Evolutionary conservation across 495 filamentous ascomycete genomes (phyloP), one percentile per base, ranked within the genome.

Genomic region (Aspergillus bridgeri): DNA sequence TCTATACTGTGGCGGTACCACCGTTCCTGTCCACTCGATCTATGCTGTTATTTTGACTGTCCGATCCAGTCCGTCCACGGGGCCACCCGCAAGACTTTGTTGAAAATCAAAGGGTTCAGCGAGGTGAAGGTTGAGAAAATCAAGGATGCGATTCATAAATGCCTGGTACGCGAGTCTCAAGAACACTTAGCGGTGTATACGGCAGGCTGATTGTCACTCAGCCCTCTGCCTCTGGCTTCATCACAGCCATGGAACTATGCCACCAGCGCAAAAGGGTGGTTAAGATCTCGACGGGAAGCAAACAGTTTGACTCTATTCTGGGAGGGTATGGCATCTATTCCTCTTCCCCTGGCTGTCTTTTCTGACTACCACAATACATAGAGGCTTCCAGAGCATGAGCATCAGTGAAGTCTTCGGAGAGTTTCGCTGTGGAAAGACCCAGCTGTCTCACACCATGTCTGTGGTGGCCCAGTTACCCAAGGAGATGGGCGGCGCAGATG

Each of bases 41-140:
- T 21, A n/a, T 46, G 3, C 42, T 22, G 22, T 25, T 11, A 27
- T 47, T 57, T 56, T 55, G 21, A 56, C 21, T 50, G 51, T 24
- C 53, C 11, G 21, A 21, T 6, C 46, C 51, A 88, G 88, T 82
- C 84, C 47, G 83, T 90, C 42, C 81, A 88, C 61, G 75, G 80
- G 18, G 83, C 86, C 18, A 89, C 86, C 6, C 79, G 85, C 42
- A 83, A 79, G 59, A 85, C 76, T 25, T 77, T 91, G 29, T 69
- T 86, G 55, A 90, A 87, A 67, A 89, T 91, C 67, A 89, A 88
- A 66, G 89, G 89, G 6, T 90, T 91, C 71, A 90, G 86, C 54
- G 89, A 92, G 65, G 78, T 86, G 64, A 91, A 91, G 69, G 89
- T 91, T 13, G 89, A 91, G 57, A 91, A 90, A 66, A 78, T 92